phyloP scores from a whole-genome alignment of 1,284 basidiomycete species.

The Bothia castanella region DNA sequence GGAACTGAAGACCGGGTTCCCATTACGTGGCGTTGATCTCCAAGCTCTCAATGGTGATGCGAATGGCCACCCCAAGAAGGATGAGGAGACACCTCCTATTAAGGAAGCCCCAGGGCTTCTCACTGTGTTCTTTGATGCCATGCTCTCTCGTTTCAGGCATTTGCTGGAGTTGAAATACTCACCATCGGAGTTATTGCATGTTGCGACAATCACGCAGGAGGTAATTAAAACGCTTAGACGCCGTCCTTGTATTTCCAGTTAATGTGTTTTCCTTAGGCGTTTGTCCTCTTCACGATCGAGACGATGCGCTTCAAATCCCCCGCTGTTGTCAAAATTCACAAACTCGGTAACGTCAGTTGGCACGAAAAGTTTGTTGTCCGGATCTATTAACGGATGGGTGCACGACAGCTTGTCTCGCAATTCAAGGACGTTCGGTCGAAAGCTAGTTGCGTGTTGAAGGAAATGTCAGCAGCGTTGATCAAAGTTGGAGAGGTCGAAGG shows the following conservation, averaged over 20 bases:
- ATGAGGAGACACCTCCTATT: conserved; percentile 60
- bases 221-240: conserved; percentile 32
- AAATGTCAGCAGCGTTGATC: conserved; percentile 51
- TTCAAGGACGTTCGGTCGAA: conserved; percentile 60
- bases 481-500: conserved; percentile 50
- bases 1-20: conserved; percentile 64
- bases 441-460: conserved; percentile 49
- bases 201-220: conserved; percentile 71
- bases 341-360: conserved; percentile 56
- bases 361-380: not conserved
- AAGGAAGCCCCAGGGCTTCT: conserved; percentile 57
- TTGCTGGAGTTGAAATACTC: conserved; percentile 35
- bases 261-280: conserved; percentile 45
- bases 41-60: conserved; percentile 41
- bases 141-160: conserved; percentile 50
- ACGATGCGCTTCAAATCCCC: conserved; percentile 66
- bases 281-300: conserved; percentile 61
- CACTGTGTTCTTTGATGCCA: conserved; percentile 56
- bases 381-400: conserved; percentile 3
- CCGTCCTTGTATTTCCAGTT: conserved; percentile 3
- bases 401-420: conserved; percentile 54
- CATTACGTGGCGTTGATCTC: conserved; percentile 58
- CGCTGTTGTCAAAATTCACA: conserved; percentile 66
- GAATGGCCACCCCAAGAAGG: conserved; percentile 60
- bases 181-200: conserved; percentile 57